Conservation (phyloP, 2,329 filamentous ascomycete species). For the Fusarium cyanostomum region DNA sequence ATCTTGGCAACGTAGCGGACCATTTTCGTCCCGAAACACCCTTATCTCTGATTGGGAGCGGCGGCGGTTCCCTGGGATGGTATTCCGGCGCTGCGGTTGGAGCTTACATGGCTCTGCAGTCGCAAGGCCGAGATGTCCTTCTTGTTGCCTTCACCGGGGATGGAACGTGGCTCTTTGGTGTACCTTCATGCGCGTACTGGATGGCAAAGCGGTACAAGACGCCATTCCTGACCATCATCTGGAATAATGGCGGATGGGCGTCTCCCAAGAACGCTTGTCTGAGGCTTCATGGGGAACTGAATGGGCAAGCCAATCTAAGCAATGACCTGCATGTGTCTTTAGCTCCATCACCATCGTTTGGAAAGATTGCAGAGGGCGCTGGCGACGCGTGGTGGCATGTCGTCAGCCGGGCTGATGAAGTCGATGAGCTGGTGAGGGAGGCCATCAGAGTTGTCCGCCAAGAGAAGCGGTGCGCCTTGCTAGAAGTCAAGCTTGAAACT, state of each 20-base stretch:
- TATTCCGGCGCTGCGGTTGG: background rate
- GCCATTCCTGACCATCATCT: conserved; percentile 6
- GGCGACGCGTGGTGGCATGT: conserved; percentile 32
- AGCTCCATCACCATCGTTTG: conserved; percentile 30
- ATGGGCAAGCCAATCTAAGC: conserved; percentile 11
- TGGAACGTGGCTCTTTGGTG: conserved; percentile 26
- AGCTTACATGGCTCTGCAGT: background rate
- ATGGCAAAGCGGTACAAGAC: conserved; percentile 13
- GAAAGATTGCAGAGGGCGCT: conserved; percentile 35
- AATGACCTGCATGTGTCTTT: conserved; percentile 25
- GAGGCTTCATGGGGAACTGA: conserved; percentile 26
- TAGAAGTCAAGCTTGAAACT: conserved; percentile 26
- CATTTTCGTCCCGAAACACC: background rate
- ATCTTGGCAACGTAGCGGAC: conserved; percentile 1
- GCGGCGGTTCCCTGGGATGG: conserved; percentile 11
- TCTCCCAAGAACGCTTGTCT: conserved; percentile 1
- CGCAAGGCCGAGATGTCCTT: background rate
- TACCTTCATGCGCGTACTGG: conserved; percentile 21
- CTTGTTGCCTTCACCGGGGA: conserved; percentile 13
- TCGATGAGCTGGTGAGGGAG: conserved; percentile 22
- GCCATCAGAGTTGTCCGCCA: conserved; percentile 26
- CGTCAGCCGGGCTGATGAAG: conserved; percentile 16
- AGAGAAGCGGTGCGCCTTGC: conserved; percentile 26
- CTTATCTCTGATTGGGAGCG: background rate
- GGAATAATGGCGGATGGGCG: conserved; percentile 21